phyloP scores from a whole-genome alignment of 2,329 filamentous ascomycete genomes.

The Penicillium rolfsii region DNA sequence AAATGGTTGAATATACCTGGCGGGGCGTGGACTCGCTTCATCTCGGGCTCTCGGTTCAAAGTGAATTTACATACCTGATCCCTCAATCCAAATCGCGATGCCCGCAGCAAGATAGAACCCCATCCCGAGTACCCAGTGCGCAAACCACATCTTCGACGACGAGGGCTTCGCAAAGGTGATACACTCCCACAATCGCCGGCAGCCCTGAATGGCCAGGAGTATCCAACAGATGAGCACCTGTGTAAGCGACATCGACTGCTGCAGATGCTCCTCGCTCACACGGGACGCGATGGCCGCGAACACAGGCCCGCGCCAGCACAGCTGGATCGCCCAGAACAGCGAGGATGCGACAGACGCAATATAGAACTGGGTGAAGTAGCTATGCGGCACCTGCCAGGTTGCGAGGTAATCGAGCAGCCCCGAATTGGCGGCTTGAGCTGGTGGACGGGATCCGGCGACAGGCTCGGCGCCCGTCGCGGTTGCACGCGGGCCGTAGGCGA shows the following conservation, averaged over 20 bases:
- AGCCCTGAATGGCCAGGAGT: conserved; percentile 75
- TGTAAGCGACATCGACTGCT: conserved; percentile 58
- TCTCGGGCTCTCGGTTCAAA: not conserved
- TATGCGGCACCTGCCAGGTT: conserved; percentile 72
- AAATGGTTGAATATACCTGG: not conserved
- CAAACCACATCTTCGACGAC: conserved; percentile 78
- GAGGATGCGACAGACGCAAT: conserved; percentile 69
- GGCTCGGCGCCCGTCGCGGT: conserved; percentile 24
- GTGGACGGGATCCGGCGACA: conserved; percentile 10
- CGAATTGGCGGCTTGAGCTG: conserved; percentile 9
- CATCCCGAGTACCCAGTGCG: conserved; percentile 79
- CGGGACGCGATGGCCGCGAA: conserved; percentile 55
- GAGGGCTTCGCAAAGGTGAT: conserved; percentile 66
- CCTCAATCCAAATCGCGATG: conserved; percentile 83
- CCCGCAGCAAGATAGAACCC: conserved; percentile 75
- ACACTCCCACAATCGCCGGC: conserved; percentile 76
- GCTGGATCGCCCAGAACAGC: conserved; percentile 72
- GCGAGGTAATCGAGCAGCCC: conserved; percentile 56
- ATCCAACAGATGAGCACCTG: conserved; percentile 70
- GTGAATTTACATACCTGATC: conserved; percentile 58
- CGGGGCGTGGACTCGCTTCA: not conserved
- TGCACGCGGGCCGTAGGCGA: conserved; percentile 63
- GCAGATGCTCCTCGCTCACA: conserved; percentile 41
- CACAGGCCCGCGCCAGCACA: conserved; percentile 57
- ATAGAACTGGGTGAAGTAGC: conserved; percentile 91